Evolutionary conservation across 2,329 filamentous ascomycete genomes (phyloP).

Genomic region (Sporothrix sp.): DNA sequence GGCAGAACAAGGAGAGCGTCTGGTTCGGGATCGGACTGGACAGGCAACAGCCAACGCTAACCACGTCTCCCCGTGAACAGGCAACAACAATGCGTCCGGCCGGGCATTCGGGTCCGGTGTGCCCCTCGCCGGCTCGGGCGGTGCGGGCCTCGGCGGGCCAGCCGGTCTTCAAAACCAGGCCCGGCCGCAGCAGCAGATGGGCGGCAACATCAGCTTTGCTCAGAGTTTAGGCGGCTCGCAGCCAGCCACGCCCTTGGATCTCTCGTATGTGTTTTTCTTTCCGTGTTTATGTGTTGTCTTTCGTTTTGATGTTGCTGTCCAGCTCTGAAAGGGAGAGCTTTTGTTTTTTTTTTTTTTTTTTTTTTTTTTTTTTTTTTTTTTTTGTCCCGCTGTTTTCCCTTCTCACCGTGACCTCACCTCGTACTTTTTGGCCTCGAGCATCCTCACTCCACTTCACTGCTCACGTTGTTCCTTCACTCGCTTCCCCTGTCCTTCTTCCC

Average conservation of each 20-base stretch:
- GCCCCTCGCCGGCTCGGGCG: slow-evolving; percentile 46
- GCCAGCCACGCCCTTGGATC: slow-evolving; percentile 51
- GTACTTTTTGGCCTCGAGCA: not conserved
- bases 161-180: slow-evolving; percentile 36
- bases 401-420: too few relatives aligned
- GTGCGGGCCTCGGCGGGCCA: slow-evolving; percentile 24
- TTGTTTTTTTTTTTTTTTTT: not conserved
- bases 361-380: not conserved
- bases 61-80: too few relatives aligned
- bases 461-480: slow-evolving; percentile 25
- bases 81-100: slow-evolving; percentile 37
- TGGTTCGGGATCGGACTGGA: not conserved
- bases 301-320: not conserved
- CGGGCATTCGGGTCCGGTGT: slow-evolving; percentile 55
- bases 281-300: not conserved
- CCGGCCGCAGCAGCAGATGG: slow-evolving; percentile 36
- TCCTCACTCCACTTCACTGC: not conserved
- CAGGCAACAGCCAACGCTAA: too few relatives aligned
- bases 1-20: not conserved
- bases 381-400: too few relatives aligned
- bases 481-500: slow-evolving; percentile 45
- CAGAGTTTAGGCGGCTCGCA: slow-evolving; percentile 56
- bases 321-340: not conserved
- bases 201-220: slow-evolving; percentile 54
- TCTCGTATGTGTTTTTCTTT: slow-evolving; percentile 45